Conservation (phyloP, 23 red algal genomes). For the Chondrus crispus region DNA sequence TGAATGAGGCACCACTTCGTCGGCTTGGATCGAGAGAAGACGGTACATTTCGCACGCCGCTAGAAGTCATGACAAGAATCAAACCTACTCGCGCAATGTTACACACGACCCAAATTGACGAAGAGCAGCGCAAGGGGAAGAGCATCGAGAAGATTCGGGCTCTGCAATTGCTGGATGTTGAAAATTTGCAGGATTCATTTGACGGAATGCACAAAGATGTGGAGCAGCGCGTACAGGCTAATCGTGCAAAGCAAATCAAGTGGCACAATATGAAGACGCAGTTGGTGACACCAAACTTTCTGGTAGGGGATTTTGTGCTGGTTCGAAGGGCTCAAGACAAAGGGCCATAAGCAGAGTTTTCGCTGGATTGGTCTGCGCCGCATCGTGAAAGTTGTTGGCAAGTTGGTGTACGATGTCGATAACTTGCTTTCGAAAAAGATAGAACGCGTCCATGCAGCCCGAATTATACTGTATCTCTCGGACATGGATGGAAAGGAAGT, state of each 20-base stretch:
- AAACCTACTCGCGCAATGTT: not conserved
- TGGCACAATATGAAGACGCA: not conserved
- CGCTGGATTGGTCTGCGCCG: not conserved
- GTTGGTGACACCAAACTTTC: not conserved
- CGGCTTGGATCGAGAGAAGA: not conserved
- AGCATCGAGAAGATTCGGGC: not conserved
- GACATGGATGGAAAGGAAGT: not conserved
- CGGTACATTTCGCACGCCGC: not conserved
- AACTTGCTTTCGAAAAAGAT: not conserved
- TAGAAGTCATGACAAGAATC: conserved; percentile 32
- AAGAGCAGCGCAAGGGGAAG: not conserved
- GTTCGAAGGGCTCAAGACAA: not conserved
- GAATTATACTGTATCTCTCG: not conserved
- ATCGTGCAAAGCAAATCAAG: not conserved
- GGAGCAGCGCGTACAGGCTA: not conserved
- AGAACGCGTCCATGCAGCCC: conserved; percentile 1
- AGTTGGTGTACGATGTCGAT: not conserved
- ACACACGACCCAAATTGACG: not conserved
- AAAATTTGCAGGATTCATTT: not conserved
- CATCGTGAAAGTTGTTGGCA: not conserved
- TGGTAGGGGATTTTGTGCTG: conserved; percentile 14
- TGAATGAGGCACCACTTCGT: conserved; percentile 16
- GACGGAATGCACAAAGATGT: not conserved
- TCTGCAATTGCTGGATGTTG: not conserved
- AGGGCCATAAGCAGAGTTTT: not conserved